These are phyloP conservation scores for Ascosphaera apis DNA, from an alignment of 2,329 filamentous ascomycete genomes.

Conservation along the genomic window DNA sequence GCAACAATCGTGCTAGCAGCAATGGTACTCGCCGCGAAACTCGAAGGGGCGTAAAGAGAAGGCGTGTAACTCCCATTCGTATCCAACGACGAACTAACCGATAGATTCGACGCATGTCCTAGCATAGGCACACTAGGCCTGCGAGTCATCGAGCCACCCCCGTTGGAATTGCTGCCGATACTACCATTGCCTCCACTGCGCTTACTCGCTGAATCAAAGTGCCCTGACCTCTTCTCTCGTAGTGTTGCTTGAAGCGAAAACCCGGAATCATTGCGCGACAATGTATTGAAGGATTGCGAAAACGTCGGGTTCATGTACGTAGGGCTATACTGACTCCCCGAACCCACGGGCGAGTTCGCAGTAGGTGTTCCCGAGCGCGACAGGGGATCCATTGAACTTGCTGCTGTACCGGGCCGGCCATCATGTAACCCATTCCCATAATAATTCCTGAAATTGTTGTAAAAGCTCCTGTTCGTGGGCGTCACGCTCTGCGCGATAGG, in stretches of 20 bases:
- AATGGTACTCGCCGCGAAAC: slow-evolving; percentile 27
- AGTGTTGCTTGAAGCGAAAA: slow-evolving; percentile 69
- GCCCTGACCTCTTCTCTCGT: slow-evolving; percentile 80
- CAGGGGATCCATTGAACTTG: background rate
- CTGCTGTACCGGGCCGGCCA: background rate
- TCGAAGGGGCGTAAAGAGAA: slow-evolving; percentile 25
- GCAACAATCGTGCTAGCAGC: slow-evolving; percentile 20
- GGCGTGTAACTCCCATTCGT: slow-evolving; percentile 9
- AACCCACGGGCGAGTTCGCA: background rate
- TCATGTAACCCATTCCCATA: background rate
- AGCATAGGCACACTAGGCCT: slow-evolving; percentile 51
- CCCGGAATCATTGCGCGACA: slow-evolving; percentile 79
- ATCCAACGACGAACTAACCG: slow-evolving; percentile 12
- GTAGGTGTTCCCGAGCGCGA: background rate
- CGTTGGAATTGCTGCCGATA: slow-evolving; percentile 2
- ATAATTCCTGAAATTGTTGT: background rate
- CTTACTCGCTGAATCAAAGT: slow-evolving; percentile 45
- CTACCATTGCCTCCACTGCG: background rate
- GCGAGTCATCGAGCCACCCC: slow-evolving; percentile 16
- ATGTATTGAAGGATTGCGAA: slow-evolving; percentile 19
- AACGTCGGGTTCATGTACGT: background rate
- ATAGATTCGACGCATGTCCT: slow-evolving; percentile 28
- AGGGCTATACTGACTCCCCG: background rate
- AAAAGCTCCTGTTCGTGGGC: background rate
- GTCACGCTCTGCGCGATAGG: background rate